Evolutionary conservation across 768 basidiomycete genomes (phyloP).

Genomic region (Trametes villosa): DNA sequence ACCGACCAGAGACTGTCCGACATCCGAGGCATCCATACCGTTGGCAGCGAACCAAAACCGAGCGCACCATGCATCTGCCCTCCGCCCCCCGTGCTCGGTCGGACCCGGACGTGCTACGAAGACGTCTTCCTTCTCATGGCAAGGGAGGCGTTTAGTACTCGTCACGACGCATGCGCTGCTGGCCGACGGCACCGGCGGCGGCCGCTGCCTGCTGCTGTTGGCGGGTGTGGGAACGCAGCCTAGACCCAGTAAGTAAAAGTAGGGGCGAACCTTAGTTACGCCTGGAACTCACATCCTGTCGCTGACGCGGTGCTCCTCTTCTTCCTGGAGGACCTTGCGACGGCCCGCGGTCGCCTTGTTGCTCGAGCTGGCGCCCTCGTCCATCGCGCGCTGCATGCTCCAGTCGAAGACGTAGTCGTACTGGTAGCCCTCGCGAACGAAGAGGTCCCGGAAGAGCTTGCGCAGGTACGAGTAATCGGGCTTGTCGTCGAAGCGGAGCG

Average conservation of each 20-base stretch:
- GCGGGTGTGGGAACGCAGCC: slow-evolving; percentile 88
- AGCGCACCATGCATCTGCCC: slow-evolving; percentile 46
- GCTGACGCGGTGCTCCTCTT: slow-evolving; percentile 80
- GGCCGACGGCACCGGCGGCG: slow-evolving; percentile 53
- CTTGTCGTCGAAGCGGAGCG: slow-evolving; percentile 99
- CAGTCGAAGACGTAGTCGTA: slow-evolving; percentile 99
- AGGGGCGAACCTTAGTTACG: slow-evolving; percentile 26
- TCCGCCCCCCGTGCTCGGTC: slow-evolving; percentile 49
- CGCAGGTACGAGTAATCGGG: slow-evolving; percentile 99
- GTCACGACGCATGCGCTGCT: slow-evolving; percentile 50
- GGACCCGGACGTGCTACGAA: slow-evolving; percentile 47
- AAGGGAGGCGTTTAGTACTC: slow-evolving; percentile 43
- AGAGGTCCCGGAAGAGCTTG: slow-evolving; percentile 98
- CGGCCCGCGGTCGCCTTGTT: slow-evolving; percentile 68
- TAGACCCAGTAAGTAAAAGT: slow-evolving; percentile 36
- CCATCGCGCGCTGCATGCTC: slow-evolving; percentile 84
- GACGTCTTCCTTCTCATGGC: slow-evolving; percentile 26
- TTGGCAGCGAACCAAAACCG: slow-evolving; percentile 37
- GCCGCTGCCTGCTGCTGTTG: slow-evolving; percentile 63
- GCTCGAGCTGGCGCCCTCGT: slow-evolving; percentile 62
- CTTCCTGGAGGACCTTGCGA: slow-evolving; percentile 84
- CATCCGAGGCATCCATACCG: slow-evolving; percentile 41
- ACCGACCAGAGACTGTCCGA: slow-evolving; percentile 43
- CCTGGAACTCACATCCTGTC: slow-evolving; percentile 74
- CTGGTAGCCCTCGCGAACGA: slow-evolving; percentile 96